Evolutionary conservation across 2,329 filamentous ascomycete species (phyloP).

Genomic region (Colletotrichum sp.): DNA sequence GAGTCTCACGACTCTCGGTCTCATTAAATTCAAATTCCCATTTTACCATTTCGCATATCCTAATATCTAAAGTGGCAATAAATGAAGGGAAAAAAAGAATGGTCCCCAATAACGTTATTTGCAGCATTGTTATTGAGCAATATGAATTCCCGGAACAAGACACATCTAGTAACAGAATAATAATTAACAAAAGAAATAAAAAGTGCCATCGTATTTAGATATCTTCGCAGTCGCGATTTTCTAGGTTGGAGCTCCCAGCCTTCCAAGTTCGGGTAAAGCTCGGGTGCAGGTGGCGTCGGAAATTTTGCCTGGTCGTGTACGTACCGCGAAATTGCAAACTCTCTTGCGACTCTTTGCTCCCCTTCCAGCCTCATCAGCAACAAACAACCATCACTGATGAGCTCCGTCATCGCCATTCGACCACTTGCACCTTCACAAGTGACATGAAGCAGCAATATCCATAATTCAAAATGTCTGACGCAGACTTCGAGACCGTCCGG

Average conservation of each 20-base stretch:
- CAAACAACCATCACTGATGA: slow-evolving; percentile 27
- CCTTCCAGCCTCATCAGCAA: slow-evolving; percentile 28
- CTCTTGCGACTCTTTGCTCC: slow-evolving; percentile 21
- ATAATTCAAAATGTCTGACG: slow-evolving; percentile 68
- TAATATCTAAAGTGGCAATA: not conserved
- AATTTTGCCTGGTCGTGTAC: slow-evolving; percentile 21
- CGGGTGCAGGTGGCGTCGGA: slow-evolving; percentile 38
- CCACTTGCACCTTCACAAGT: slow-evolving; percentile 21
- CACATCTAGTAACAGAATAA: not conserved
- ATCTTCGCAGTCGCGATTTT: not conserved
- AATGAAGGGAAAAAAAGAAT: not conserved
- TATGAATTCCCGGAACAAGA: not conserved
- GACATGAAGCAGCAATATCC: slow-evolving; percentile 39
- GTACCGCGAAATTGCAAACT: slow-evolving; percentile 23
- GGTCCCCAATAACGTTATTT: not conserved
- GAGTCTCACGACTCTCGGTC: not conserved
- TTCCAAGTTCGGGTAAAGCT: slow-evolving; percentile 34
- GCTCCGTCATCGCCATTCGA: slow-evolving; percentile 21
- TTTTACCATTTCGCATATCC: not conserved
- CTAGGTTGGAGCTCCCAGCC: not conserved
- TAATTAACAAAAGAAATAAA: not conserved
- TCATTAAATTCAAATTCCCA: not conserved
- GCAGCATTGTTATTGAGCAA: not conserved
- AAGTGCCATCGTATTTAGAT: accelerated
- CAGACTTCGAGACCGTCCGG: slow-evolving; percentile 87